Base-by-base conservation (phyloP, 2,329 filamentous ascomycete species). In the Metarhizium sp. region DNA sequence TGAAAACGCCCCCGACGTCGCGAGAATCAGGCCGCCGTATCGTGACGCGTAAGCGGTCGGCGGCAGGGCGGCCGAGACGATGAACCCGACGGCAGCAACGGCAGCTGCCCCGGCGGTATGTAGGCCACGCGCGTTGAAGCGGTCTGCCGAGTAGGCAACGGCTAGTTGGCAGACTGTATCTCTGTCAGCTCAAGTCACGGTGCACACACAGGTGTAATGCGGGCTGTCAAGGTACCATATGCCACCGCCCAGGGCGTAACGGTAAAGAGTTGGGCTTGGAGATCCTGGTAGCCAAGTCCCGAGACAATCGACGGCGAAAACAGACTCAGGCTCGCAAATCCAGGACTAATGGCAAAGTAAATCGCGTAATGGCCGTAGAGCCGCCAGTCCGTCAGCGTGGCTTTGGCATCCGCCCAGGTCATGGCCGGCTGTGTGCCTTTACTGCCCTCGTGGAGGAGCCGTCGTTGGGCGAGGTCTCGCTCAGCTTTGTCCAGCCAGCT, bases 21-120 rank as follows among this genome's bases (percentile, higher is more conserved):
- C 85, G 43, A 90, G 73, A 36, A 89, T 86, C 10, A 90, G 76
- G 58, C 84, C 86, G 40, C 82, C 85, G 64, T 89, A 89, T n/a
- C 86, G 81, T 16, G 69, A 64, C 10, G 73, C 61, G 62, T 85
- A 88, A 2, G 80, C 75, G 46, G 80, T 73, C 0, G 82, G 69
- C 0, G 86, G 83, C 2, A 88, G 74, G 2, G 82, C 71, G 1
- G 84, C 86, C 0, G 85, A 87, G 0, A 78, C 77, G 32, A 87
- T 74, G 66, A 88, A 77, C 4, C 75, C 75, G 18, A 71, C 60
- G 4, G 72, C 76, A 2, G 76, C 77, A 3, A 79, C 65, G 2
- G 73, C 54, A 5, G 77, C 73, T 14, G 73, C 66, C 2, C 60
- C 67, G 1, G 75, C 74, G 6, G 72, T 73, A 58, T 78, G 75